phyloP scores from a whole-genome alignment of 202 grass and related monocot species.

The Panicum virgatum region DNA sequence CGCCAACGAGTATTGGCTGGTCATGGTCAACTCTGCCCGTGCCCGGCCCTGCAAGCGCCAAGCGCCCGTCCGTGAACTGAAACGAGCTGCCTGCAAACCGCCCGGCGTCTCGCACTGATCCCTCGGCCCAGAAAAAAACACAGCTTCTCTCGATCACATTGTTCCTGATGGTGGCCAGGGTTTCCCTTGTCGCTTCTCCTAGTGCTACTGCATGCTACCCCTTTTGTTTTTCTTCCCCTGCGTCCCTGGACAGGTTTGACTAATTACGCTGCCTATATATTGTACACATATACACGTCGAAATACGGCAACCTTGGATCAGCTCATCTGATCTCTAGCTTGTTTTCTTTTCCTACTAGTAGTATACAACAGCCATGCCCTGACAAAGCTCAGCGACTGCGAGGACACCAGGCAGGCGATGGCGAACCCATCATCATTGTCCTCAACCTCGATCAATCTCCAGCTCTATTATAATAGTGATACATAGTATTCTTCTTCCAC shows the following conservation, averaged over 20 bases:
- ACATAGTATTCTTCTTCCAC: neutral
- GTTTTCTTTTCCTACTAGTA: neutral
- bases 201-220: too few species aligned
- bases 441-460: slow-evolving; percentile 1
- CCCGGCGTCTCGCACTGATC: too few species aligned
- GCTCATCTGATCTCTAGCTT: too few species aligned
- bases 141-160: neutral
- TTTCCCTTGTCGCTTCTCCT: too few species aligned
- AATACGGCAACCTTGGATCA: too few species aligned
- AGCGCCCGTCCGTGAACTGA: neutral
- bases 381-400: slow-evolving; percentile 19
- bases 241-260: too few species aligned
- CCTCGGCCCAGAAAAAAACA: neutral
- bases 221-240: too few species aligned
- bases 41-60: too few species aligned
- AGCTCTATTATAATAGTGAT: neutral
- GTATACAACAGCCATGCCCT: neutral
- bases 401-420: slow-evolving; percentile 36
- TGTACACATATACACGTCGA: too few species aligned
- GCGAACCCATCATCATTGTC: slow-evolving; percentile 1
- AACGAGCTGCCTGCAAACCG: too few species aligned
- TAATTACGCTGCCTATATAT: too few species aligned
- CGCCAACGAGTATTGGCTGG: neutral
- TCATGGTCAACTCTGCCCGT: neutral
- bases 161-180: neutral